Evolutionary conservation across 2,329 filamentous ascomycete genomes (phyloP).

Genomic region (Epichloe bromicola): DNA sequence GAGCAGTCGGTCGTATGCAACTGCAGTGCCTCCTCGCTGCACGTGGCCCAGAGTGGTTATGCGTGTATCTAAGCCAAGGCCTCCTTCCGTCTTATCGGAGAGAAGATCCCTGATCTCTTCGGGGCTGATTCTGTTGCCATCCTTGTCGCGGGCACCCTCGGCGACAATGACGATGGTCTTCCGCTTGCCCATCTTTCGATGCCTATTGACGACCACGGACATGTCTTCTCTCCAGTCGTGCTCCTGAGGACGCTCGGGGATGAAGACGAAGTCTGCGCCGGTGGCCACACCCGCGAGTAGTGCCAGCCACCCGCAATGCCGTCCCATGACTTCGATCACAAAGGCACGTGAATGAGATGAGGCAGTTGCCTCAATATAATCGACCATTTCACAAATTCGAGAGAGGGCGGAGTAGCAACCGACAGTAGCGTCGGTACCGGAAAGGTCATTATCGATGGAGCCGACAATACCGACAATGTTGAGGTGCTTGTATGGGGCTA

Average conservation of each 20-base stretch:
- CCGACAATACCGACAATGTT: conserved; percentile 96
- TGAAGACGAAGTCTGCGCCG: conserved; percentile 92
- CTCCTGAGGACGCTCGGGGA: conserved; percentile 81
- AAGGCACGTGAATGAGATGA: conserved; percentile 91
- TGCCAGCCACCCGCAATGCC: conserved; percentile 95
- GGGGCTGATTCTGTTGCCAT: conserved; percentile 73
- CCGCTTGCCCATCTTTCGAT: conserved; percentile 78
- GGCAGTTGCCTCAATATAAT: conserved; percentile 93
- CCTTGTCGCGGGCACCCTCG: conserved; percentile 77
- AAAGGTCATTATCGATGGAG: conserved; percentile 97
- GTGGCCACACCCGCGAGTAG: conserved; percentile 93
- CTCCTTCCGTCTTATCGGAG: conserved; percentile 49
- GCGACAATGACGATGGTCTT: conserved; percentile 98
- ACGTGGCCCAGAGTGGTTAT: conserved; percentile 94
- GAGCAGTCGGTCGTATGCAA: conserved; percentile 88
- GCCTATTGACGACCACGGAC: conserved; percentile 66
- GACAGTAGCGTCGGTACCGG: conserved; percentile 92
- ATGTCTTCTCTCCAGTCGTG: conserved; percentile 86
- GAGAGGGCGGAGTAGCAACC: conserved; percentile 89
- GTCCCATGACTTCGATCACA: conserved; percentile 96
- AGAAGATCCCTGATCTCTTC: conserved; percentile 77
- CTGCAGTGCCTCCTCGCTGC: conserved; percentile 86
- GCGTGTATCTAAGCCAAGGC: conserved; percentile 75
- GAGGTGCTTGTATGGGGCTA: conserved; percentile 67
- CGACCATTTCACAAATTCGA: conserved; percentile 88